A percentile compares a stretch with the other conserved stretches of the same genome.
Conservation (phyloP, 257 asterid species). For the Ilex aquifolium region DNA sequence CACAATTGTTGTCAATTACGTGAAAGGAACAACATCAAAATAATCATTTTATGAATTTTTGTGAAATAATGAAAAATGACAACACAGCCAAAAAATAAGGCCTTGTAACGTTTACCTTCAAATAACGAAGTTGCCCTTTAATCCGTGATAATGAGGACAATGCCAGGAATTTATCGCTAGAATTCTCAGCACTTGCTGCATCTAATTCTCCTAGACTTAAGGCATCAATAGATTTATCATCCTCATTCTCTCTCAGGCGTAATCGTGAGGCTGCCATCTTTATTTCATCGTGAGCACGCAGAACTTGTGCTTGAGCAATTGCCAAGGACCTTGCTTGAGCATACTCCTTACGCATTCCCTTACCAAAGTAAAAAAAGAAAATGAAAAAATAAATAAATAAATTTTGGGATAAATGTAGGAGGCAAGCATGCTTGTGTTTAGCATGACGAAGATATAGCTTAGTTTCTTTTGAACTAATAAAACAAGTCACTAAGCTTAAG, state of each 20-base stretch:
- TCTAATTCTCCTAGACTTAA: constrained; percentile 76
- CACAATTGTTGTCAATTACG: too few relatives aligned
- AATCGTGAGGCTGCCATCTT: constrained; percentile 88
- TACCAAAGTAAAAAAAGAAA: constrained; percentile 15
- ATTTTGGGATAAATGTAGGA: background rate
- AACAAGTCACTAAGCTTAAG: background rate
- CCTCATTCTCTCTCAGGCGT: constrained; percentile 72
- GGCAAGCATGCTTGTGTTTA: background rate
- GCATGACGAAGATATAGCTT: too few relatives aligned
- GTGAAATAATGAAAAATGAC: too few relatives aligned
- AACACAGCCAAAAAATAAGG: background rate
- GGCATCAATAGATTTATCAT: constrained; percentile 78
- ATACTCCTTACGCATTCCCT: constrained; percentile 97
- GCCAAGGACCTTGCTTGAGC: constrained; percentile 76
- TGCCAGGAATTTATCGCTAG: constrained; percentile 82
- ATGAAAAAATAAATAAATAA: background rate
- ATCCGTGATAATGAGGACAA: constrained; percentile 61
- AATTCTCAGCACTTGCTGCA: constrained; percentile 69
- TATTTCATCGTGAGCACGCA: constrained; percentile 95
- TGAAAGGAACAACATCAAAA: too few relatives aligned
- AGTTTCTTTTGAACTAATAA: background rate
- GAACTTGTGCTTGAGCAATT: constrained; percentile 81
- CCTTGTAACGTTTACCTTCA: constrained; percentile 47
- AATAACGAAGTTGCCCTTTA: constrained; percentile 94
- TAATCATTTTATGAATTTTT: too few relatives aligned